Conservation (phyloP, 2,329 filamentous ascomycete species). For the Cercospora zeina region DNA sequence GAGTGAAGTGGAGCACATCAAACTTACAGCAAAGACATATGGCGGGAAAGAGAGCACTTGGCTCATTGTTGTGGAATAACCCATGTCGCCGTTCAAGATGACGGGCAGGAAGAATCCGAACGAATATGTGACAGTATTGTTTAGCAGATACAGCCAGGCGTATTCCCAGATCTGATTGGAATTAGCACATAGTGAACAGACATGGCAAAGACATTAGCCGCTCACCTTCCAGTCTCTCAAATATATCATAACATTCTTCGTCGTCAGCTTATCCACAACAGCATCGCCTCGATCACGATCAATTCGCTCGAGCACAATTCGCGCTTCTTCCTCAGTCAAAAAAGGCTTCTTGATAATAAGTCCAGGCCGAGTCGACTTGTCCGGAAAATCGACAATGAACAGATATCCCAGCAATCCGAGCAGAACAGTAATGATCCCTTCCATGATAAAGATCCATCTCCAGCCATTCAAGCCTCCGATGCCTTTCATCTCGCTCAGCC, state of each 20-base stretch:
- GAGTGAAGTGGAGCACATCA: neutral
- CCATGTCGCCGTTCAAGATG: constrained; percentile 43
- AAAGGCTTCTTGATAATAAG: constrained; percentile 29
- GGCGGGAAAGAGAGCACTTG: constrained; percentile 42
- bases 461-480: constrained; percentile 50
- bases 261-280: constrained; percentile 32
- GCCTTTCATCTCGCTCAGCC: constrained; percentile 25
- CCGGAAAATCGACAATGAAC: constrained; percentile 35
- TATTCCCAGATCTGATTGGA: constrained; percentile 40
- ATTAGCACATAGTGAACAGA: constrained; percentile 4
- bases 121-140: constrained; percentile 40
- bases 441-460: constrained; percentile 52
- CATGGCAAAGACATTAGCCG: constrained; percentile 5
- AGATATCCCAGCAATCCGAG: constrained; percentile 41
- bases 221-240: constrained; percentile 42
- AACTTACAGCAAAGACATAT: constrained; percentile 34
- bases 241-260: constrained; percentile 33
- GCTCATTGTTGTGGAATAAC: constrained; percentile 39
- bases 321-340: constrained; percentile 26
- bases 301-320: constrained; percentile 41
- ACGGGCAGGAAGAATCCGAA: constrained; percentile 45
- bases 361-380: constrained; percentile 30
- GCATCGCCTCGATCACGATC: constrained; percentile 43
- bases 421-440: constrained; percentile 44
- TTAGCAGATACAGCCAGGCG: constrained; percentile 33